Base-by-base conservation (phyloP, 1,284 basidiomycete genomes). In the Microbotryomycetes sp. region DNA sequence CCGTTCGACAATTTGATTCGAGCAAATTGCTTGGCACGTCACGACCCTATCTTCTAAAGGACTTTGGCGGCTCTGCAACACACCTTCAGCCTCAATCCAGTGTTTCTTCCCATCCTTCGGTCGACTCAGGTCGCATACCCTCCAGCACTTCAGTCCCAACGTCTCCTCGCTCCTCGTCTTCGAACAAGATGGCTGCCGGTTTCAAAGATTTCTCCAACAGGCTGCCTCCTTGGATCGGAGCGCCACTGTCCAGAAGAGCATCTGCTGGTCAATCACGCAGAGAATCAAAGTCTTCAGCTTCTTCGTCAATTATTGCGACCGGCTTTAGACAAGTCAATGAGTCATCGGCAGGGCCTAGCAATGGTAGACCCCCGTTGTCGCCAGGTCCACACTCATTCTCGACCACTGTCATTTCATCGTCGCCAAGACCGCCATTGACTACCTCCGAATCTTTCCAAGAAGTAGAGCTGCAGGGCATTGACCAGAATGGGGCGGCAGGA, bases 1-100 rank as follows among this genome's bases (percentile, higher is more conserved):
- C 78, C 0, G 72, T 79, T n/a, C 73, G 77, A 0, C 73, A 76
- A 2, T 74, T 76, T 50, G 76, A 77, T 61, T 60, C 73, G 0
- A 70, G 71, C 1, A 72, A 45, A 7, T 49, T 66, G 1, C 36
- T 48, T n/a, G 49, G 52, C 23, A 45, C 29, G 14, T 23, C 49
- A 4, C 15, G 30, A 63, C 71, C 26, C 50, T 72, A 36, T 69
- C 69, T 4, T 52, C 64, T 47, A 59, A 66, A 31, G 54, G 60
- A 59, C 1, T 53, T 66, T 19, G 36, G 9, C 36, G 60, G 60
- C 30, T 54, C 59, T 15, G 54, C 62, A 2, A 16, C 54, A 15
- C 50, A 54, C 12, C 52, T 53, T 19, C 9, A 22, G 36, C 46
- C 31, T 54, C 22, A 4, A 15, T 42, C 16, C 45, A 26, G 23